Percentiles rank a stretch among this genome's conserved stretches.
Evolutionary conservation across 2,329 filamentous ascomycete genomes (phyloP).

Genomic region (Fusarium circinatum): DNA sequence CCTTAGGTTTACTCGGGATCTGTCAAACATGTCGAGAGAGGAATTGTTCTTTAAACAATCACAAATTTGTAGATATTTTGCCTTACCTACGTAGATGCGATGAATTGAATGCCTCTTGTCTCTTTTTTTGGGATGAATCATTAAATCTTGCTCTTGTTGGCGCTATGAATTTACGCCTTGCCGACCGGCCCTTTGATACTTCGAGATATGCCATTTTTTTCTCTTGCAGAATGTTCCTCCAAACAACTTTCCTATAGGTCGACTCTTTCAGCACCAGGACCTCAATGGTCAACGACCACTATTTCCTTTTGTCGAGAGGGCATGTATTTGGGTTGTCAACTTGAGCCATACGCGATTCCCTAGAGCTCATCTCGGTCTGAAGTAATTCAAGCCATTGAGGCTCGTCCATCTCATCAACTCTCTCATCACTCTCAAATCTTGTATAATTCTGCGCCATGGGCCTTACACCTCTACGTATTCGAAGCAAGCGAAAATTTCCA

Average conservation of each 20-base stretch:
- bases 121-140: not conserved
- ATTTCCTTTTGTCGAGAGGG: not conserved
- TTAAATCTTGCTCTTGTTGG: not conserved
- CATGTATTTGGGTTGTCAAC: not conserved
- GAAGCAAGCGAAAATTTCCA: slow-evolving; percentile 60
- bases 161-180: not conserved
- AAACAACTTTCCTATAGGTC: not conserved
- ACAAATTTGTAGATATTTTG: not conserved
- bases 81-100: not conserved
- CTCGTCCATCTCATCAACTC: not conserved
- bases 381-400: not conserved
- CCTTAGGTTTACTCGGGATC: not conserved
- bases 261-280: not conserved
- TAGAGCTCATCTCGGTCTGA: not conserved
- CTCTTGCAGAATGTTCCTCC: not conserved
- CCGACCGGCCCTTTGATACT: not conserved
- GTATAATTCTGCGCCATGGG: slow-evolving; percentile 48
- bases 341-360: not conserved
- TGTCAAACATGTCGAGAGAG: not conserved
- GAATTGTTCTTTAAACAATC: not conserved
- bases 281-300: not conserved
- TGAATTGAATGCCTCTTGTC: not conserved
- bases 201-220: slow-evolving; percentile 1
- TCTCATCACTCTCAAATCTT: not conserved
- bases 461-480: slow-evolving; percentile 60